Percentiles rank a stretch among this genome's conserved stretches.
These are phyloP conservation scores for Rubroshorea leprosula DNA, from an alignment of 345 rosid genomes.

Conservation along the genomic window DNA sequence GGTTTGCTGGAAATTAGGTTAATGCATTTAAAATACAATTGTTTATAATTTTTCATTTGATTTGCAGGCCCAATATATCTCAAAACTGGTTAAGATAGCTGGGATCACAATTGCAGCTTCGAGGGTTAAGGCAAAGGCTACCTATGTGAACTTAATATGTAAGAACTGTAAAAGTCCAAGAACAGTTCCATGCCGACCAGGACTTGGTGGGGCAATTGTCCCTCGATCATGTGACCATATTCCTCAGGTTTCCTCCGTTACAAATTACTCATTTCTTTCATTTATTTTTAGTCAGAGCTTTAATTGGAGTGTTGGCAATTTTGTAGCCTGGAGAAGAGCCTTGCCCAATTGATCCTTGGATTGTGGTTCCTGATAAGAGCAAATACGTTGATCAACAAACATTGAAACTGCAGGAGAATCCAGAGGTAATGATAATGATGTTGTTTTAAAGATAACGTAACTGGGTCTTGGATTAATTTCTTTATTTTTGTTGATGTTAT, in stretches of 20 bases:
- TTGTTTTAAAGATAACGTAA: no score
- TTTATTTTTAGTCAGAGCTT: background rate
- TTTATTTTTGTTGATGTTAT: constrained; percentile 11
- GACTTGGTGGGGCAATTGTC: constrained; percentile 94
- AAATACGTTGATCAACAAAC: constrained; percentile 96
- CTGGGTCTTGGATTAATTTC: no score
- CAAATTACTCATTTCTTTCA: background rate
- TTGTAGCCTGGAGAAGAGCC: constrained; percentile 82
- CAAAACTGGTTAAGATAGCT: constrained; percentile 75
- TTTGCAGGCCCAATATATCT: constrained; percentile 73
- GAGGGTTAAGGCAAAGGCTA: constrained; percentile 89
- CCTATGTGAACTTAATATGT: constrained; percentile 67
- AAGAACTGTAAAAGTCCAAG: constrained; percentile 73
- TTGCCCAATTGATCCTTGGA: constrained; percentile 95
- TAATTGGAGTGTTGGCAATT: constrained; percentile 4
- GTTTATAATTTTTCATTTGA: background rate
- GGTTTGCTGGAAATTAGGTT: background rate
- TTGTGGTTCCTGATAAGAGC: constrained; percentile 91
- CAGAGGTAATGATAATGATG: constrained; percentile 49
- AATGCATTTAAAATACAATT: no score
- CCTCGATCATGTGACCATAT: constrained; percentile 89
- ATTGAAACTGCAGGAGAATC: constrained; percentile 90
- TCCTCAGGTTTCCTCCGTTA: constrained; percentile 59
- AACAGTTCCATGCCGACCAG: constrained; percentile 84
- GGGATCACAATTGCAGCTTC: constrained; percentile 98